Percentiles rank a stretch among this genome's conserved stretches.
Evolutionary conservation across 2,329 filamentous ascomycete species (phyloP).

Genomic region (Coniochaeta prunicola): DNA sequence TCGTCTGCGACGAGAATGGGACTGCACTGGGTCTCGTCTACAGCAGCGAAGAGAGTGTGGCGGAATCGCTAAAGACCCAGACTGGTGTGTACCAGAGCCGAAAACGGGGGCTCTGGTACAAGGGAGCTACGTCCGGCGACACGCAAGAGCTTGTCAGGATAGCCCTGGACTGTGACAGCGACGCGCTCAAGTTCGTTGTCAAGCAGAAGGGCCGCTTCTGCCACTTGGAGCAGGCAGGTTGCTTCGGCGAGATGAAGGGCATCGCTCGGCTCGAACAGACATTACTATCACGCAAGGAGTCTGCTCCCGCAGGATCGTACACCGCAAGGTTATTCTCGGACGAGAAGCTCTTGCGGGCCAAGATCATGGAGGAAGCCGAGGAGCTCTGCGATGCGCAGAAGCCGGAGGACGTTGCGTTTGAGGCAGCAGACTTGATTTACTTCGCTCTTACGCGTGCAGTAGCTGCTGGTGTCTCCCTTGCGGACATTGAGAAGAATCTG

Average conservation of each 20-base stretch:
- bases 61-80: conserved; percentile 72
- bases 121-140: conserved; percentile 90
- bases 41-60: conserved; percentile 84
- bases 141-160: conserved; percentile 83
- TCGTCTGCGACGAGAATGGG: conserved; percentile 84
- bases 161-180: conserved; percentile 85
- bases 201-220: conserved; percentile 90
- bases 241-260: conserved; percentile 80
- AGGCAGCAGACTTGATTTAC: conserved; percentile 92
- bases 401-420: conserved; percentile 80
- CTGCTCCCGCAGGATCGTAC: conserved; percentile 84
- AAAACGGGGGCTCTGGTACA: conserved; percentile 93
- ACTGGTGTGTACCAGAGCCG: conserved; percentile 90
- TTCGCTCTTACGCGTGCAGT: conserved; percentile 90
- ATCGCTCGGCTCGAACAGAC: conserved; percentile 84
- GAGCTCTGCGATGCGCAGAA: conserved; percentile 84
- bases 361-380: conserved; percentile 97
- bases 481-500: conserved; percentile 86
- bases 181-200: conserved; percentile 85
- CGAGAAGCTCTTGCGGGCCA: conserved; percentile 79
- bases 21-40: conserved; percentile 85
- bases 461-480: conserved; percentile 72
- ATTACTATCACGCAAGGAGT: conserved; percentile 69
- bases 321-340: conserved; percentile 91
- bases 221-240: conserved; percentile 84